phyloP scores from a whole-genome alignment of 1,139 yeast genomes.

The Diutina rugosa region DNA sequence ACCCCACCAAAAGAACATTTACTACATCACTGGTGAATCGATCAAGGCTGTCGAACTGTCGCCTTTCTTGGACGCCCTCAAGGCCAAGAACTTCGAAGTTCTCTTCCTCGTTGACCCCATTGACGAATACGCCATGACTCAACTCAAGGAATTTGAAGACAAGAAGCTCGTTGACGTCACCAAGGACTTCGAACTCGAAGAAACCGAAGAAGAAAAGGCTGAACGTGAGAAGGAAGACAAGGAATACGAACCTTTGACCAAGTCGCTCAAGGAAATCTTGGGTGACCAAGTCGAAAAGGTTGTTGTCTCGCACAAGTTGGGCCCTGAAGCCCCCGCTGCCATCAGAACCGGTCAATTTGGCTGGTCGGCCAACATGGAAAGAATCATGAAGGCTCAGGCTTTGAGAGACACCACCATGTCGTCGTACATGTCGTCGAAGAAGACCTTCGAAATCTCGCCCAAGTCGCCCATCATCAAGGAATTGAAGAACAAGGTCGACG shows the following conservation, averaged over 20 bases:
- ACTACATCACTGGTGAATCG: slow-evolving; percentile 98
- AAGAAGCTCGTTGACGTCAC: slow-evolving; percentile 97
- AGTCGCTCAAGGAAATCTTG: slow-evolving; percentile 90
- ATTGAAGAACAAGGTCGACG: slow-evolving; percentile 91
- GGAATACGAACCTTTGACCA: slow-evolving; percentile 88
- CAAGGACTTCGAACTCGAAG: slow-evolving; percentile 98
- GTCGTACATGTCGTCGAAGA: slow-evolving; percentile 98
- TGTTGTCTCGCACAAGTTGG: slow-evolving; percentile 93
- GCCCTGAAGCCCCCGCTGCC: slow-evolving; percentile 97
- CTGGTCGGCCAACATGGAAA: slow-evolving; percentile 99
- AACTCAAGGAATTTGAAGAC: slow-evolving; percentile 98
- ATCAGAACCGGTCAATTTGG: slow-evolving; percentile 99
- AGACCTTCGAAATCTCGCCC: slow-evolving; percentile 98
- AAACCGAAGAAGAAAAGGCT: slow-evolving; percentile 95
- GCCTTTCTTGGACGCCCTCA: slow-evolving; percentile 97
- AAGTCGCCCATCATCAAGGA: slow-evolving; percentile 90
- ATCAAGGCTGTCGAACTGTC: slow-evolving; percentile 97
- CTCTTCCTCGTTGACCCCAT: slow-evolving; percentile 97
- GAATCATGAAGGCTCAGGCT: slow-evolving; percentile 99
- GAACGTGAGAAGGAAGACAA: slow-evolving; percentile 86
- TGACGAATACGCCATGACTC: slow-evolving; percentile 99
- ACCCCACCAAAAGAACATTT: slow-evolving; percentile 98
- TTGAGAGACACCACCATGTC: slow-evolving; percentile 98
- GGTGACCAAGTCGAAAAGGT: slow-evolving; percentile 99
- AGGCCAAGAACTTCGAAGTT: slow-evolving; percentile 97